phyloP scores from a whole-genome alignment of 495 filamentous ascomycete species.

The Aspergillus wentii region DNA sequence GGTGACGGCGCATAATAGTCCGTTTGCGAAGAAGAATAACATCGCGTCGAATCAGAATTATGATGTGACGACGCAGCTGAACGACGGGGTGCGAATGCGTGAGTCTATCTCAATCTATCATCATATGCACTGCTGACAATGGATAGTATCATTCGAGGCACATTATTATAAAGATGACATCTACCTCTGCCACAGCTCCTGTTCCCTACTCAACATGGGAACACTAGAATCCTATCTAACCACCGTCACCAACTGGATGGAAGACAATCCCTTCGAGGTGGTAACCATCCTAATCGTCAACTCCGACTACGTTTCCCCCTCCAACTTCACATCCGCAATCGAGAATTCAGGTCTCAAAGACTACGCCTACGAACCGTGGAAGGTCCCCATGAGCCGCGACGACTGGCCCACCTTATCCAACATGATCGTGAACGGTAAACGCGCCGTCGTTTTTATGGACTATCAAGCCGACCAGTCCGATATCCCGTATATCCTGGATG shows the following conservation, averaged over 20 bases:
- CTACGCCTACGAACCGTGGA: slow-evolving; percentile 66
- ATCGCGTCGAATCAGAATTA: slow-evolving; percentile 74
- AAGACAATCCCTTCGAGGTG: slow-evolving; percentile 75
- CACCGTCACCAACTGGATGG: slow-evolving; percentile 68
- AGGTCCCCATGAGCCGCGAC: slow-evolving; percentile 60
- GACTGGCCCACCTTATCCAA: slow-evolving; percentile 82
- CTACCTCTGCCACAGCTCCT: slow-evolving; percentile 69
- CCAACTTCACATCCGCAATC: slow-evolving; percentile 57
- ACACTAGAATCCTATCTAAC: slow-evolving; percentile 69
- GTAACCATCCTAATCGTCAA: slow-evolving; percentile 93
- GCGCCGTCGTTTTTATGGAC: slow-evolving; percentile 67
- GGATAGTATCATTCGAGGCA: slow-evolving; percentile 82
- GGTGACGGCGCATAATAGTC: slow-evolving; percentile 83
- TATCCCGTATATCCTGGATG: slow-evolving; percentile 63
- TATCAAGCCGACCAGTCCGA: slow-evolving; percentile 77
- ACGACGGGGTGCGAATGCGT: slow-evolving; percentile 84
- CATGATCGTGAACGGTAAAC: slow-evolving; percentile 65
- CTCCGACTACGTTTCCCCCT: slow-evolving; percentile 60
- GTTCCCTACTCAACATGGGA: slow-evolving; percentile 73
- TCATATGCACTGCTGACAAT: no score
- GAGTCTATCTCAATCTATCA: slow-evolving; percentile 18
- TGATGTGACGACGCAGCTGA: slow-evolving; percentile 65
- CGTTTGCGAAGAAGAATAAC: slow-evolving; percentile 65
- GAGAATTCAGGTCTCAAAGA: slow-evolving; percentile 60
- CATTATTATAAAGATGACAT: slow-evolving; percentile 61